Evolutionary conservation across 495 filamentous ascomycete genomes (phyloP).

Genomic region (Penicillium nucicola): DNA sequence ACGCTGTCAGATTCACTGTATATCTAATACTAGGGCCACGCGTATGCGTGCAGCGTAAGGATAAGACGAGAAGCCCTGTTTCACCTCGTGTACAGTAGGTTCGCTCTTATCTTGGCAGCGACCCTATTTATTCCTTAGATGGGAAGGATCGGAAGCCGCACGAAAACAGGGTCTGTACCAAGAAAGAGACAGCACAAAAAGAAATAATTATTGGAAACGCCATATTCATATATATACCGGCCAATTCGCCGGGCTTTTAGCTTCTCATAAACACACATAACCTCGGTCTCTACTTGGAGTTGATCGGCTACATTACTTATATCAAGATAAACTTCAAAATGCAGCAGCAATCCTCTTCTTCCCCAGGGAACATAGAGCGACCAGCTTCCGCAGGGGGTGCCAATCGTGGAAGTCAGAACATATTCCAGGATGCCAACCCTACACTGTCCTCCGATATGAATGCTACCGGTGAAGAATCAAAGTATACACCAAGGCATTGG

Average conservation of each 20-base stretch:
- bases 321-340: not conserved
- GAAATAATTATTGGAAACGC: too few species aligned
- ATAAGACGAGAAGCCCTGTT: constrained; percentile 4
- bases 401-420: not conserved
- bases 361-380: not conserved
- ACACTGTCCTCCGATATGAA: not conserved
- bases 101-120: constrained; percentile 9
- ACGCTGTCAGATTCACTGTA: not conserved
- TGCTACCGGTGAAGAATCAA: constrained; percentile 10
- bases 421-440: not conserved
- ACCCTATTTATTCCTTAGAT: constrained; percentile 3
- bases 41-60: constrained; percentile 6
- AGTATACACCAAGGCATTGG: constrained; percentile 19
- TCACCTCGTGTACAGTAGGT: not conserved
- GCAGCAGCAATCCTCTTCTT: not conserved
- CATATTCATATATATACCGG: too few species aligned
- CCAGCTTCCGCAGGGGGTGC: not conserved
- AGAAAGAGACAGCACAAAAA: not conserved
- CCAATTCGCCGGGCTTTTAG: too few species aligned
- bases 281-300: too few species aligned
- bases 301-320: not conserved
- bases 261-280: too few species aligned
- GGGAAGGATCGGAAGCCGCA: constrained; percentile 3
- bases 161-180: constrained; percentile 8
- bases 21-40: constrained; percentile 6